Evolutionary conservation across 768 basidiomycete genomes (phyloP), one percentile per base, ranked within the genome.

Genomic region (Boletus pseudopeckii): DNA sequence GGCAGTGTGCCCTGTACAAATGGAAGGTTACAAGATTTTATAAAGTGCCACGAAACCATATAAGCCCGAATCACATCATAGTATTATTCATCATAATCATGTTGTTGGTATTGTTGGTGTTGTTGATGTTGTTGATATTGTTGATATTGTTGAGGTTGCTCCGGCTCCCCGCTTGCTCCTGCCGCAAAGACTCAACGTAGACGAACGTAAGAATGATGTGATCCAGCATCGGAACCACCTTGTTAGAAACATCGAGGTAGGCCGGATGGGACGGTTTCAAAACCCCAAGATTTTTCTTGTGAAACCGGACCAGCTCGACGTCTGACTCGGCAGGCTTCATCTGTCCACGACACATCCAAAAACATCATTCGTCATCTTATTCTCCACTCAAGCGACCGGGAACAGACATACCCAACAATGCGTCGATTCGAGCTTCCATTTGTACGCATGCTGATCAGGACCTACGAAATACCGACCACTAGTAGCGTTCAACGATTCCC

Each of bases 401-500:
- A 24, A n/a, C 7, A 14, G 3, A 56, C 66, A 18, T 47, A 69
- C 71, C 64, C 62, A 59, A 14, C 65, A 66, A 7, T 66, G 62
- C 7, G 56, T 56, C 18, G 53, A 49, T 9, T 61, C 62, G 11
- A 71, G 24, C 24, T 61, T 62, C 74, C 73, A 75, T 18, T 69
- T 68, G 59, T 72, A 75, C 24, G 56, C 54, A 9, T 48, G 59
- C 2, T 56, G 60, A 50, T 74, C 65, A 0, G 63, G 69, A 11
- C 70, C 74, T 26, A 53, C 53, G 47, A 74, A 74, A 17, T 66
- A 58, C n/a, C 67, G 70, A 26, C 64, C 63, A 28, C 73, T 74
- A 34, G 8, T 8, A 6, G 4, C 36, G 30, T 45, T 18, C n/a
- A n/a, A 10, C 3, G 24, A 26, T 26, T 43, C 15, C 15, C 9